A percentile compares a stretch with the other conserved stretches of the same genome.
These are phyloP conservation scores for Sisymbrium irio DNA, from an alignment of 345 rosid species.

Conservation along the genomic window DNA sequence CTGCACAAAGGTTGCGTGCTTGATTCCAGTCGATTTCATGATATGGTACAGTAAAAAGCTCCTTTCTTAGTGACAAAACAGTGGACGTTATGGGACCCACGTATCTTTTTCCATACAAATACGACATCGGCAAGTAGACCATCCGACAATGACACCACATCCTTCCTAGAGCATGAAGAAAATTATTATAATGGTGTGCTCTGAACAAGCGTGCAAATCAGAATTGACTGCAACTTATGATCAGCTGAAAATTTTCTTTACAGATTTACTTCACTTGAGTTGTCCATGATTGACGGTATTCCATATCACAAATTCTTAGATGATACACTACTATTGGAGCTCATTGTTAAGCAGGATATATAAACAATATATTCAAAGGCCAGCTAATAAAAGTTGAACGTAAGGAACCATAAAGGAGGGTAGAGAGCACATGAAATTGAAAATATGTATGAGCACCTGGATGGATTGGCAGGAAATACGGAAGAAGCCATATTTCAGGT, in stretches of 20 bases:
- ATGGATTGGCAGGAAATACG: constrained; percentile 77
- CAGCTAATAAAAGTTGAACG: neutral
- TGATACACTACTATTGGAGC: neutral
- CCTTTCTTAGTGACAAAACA: constrained; percentile 82
- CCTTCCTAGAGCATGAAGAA: constrained; percentile 60
- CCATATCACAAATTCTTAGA: neutral
- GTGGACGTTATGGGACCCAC: constrained; percentile 92
- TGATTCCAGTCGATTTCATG: constrained; percentile 85
- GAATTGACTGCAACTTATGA: constrained; percentile 1
- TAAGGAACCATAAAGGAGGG: neutral
- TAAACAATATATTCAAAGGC: neutral
- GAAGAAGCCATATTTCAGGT: constrained; percentile 98
- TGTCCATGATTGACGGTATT: neutral
- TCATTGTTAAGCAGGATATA: neutral
- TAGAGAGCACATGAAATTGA: neutral
- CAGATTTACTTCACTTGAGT: neutral
- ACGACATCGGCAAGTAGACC: constrained; percentile 99
- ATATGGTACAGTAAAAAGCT: constrained; percentile 73
- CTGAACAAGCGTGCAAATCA: neutral
- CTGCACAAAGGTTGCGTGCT: constrained; percentile 85
- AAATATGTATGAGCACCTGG: constrained; percentile 57
- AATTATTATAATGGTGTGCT: neutral
- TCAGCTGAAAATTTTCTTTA: constrained; percentile 3
- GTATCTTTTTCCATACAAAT: constrained; percentile 90
- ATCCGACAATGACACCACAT: constrained; percentile 99